Base-by-base conservation (phyloP, 805 yeast species). In the Candida pini region DNA sequence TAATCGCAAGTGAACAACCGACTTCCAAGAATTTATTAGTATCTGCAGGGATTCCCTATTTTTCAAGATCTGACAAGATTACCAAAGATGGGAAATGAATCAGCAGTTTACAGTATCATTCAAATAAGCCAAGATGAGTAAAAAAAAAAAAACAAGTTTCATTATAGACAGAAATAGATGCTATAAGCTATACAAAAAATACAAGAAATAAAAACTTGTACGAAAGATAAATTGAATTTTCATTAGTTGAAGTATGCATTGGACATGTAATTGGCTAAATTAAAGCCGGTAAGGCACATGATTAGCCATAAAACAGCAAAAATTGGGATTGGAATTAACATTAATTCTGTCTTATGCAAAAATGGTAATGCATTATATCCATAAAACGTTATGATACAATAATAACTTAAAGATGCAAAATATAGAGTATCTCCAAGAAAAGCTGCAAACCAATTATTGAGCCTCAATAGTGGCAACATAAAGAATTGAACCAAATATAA, bases 341-440 rank as follows among this genome's bases (percentile, higher is more conserved):
- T 60, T 30, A 70, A 58, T 50, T 81, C 83, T 10, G 86, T 77
- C 48, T 69, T 75, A 58, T 60, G 78, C 65, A 74, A 66, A 53
- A 66, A 84, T 43, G 78, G 88, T 54, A 82, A 68, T 31, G 85
- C 66, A 65, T 85, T 73, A 63, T 83, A 89, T n/a, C 97, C 97
- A 50, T 87, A 77, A 54, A 88, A 88, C 2, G 96, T 81, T 34
- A 88, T 72, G 35, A 84, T 69, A 48, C 78, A 77, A 59, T 89
- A 89, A 54, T 84, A 84, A 14, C 80, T 73, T 31, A 83, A 60
- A 19, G 95, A 81, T 5, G 73, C 73, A 47, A 84, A 71, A 49
- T 89, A 89, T 24, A 88, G 63, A 0, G 85, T 65, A 58, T 89
- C 88, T 1, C 96, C 96, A 38, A 88, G 59, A 18, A 87, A 54